Evolutionary conservation across 2,329 filamentous ascomycete species (phyloP).

Genomic region (Fusarium sp.): DNA sequence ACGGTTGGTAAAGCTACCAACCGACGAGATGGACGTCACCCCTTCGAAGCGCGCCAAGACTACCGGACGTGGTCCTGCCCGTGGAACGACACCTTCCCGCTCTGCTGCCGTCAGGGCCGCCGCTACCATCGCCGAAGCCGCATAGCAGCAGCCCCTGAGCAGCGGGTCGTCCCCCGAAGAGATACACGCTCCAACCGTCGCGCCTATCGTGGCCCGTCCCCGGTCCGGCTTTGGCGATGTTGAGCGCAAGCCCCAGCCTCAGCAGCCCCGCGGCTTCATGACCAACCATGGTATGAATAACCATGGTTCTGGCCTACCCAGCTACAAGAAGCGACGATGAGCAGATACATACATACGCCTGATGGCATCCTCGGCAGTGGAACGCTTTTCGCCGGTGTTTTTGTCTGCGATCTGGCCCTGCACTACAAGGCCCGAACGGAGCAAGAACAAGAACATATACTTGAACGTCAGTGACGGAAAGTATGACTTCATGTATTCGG

Average conservation of each 20-base stretch:
- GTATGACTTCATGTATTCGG: neutral
- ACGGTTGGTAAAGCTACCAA: too few relatives aligned
- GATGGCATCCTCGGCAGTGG: too few relatives aligned
- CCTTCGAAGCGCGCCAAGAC: constrained; percentile 52
- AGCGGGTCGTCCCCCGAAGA: constrained; percentile 45
- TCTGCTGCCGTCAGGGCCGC: constrained; percentile 48
- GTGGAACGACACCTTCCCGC: constrained; percentile 46
- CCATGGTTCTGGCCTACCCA: neutral
- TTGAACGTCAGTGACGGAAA: neutral
- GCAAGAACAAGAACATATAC: too few relatives aligned
- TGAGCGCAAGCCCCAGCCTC: constrained; percentile 25
- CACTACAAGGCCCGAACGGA: too few relatives aligned
- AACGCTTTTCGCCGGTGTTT: too few relatives aligned
- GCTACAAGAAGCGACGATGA: too few relatives aligned
- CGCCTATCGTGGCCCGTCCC: neutral
- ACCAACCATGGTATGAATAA: neutral
- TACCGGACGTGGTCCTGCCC: constrained; percentile 24
- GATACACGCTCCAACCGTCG: constrained; percentile 12
- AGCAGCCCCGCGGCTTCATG: neutral
- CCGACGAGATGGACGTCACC: constrained; percentile 50
- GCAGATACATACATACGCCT: too few relatives aligned
- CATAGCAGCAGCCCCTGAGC: constrained; percentile 44
- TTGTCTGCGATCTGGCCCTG: too few relatives aligned
- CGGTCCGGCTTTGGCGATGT: constrained; percentile 41
- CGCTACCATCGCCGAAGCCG: constrained; percentile 50